Evolutionary conservation across 805 yeast species (phyloP), one percentile per base, ranked within the genome.

Genomic region (Myxozyma lipomycoides): DNA sequence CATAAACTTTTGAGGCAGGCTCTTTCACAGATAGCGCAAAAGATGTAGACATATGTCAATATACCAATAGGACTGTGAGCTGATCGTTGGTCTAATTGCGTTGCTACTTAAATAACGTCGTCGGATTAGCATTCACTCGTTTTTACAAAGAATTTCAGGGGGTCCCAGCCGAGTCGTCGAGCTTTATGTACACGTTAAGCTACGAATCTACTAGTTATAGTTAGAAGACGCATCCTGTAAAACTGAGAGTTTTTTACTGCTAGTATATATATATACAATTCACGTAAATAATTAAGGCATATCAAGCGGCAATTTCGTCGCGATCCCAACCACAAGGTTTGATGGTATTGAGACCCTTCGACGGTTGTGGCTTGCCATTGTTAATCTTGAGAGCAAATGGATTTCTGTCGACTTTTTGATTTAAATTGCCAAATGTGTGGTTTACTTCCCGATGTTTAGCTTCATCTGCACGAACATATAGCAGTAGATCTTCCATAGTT

Each of bases 361-460:
- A 43, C 2, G 71, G 71, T 52, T 69, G 71, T 1, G 71, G 70
- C n/a, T 32, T 53, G 34, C 59, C 64, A 37, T 51, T 48, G 10
- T 64, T 63, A 19, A 73, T 67, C 28, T 71, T 67, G 42, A 78
- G 62, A 35, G 78, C 88, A 65, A 79, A 84, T 12, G 90, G 90
- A 62, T 84, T 84, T 61, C 87, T 73, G 63, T 84, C 88, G 1
- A 42, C 45, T 39, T 63, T 63, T 55, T 73, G 79, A 47, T 72
- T 64, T 59, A 83, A 73, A 61, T 83, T 83, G 12, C 86, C 89
- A 62, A 83, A 75, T 0, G 89, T 84, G 61, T 83, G 90, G 67
- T 83, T 84, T 25, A 84, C 89, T 62, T 84, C 90, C 66, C 90
- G 74, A 63, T 83, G 89, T 64, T 83, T 83, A 37, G 87, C 83